Conservation (phyloP, 1,139 yeast genomes). For the Candida sp. region DNA sequence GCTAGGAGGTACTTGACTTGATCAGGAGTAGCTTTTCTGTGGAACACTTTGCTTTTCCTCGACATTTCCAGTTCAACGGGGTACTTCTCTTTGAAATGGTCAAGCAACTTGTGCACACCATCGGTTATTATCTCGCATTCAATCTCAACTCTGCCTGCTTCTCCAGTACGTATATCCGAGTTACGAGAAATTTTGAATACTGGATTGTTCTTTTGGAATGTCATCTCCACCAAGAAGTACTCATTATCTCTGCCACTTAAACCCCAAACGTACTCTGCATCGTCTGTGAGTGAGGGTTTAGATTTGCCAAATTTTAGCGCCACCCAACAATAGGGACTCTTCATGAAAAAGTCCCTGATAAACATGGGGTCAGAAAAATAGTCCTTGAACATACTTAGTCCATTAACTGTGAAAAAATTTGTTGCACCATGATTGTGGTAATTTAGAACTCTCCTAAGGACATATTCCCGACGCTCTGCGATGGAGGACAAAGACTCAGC, state of each 20-base stretch:
- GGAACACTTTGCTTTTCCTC: background rate
- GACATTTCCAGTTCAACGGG: background rate
- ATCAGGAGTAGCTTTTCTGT: background rate
- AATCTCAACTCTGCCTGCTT: background rate
- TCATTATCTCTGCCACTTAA: background rate
- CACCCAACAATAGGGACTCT: slow-evolving; percentile 10
- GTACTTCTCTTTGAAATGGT: background rate
- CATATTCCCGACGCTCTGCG: slow-evolving; percentile 18
- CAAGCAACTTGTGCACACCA: background rate
- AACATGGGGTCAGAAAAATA: slow-evolving; percentile 35
- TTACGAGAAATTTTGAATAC: background rate
- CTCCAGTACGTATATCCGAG: background rate
- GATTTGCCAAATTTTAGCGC: background rate
- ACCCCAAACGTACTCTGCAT: background rate
- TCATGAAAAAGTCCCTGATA: slow-evolving; percentile 16
- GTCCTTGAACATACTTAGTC: slow-evolving; percentile 39
- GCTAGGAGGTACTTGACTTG: background rate
- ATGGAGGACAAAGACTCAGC: slow-evolving; percentile 16
- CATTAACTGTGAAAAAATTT: slow-evolving; percentile 33
- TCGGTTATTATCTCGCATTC: background rate
- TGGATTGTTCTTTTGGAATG: background rate
- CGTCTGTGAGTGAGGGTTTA: background rate
- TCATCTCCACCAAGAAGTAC: background rate
- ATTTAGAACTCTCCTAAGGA: slow-evolving; percentile 14
- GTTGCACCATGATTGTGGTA: slow-evolving; percentile 16